A percentile compares a stretch with the other conserved stretches of the same genome.
Conservation (phyloP, 306 rosid genomes). For the Prunus salicina region DNA sequence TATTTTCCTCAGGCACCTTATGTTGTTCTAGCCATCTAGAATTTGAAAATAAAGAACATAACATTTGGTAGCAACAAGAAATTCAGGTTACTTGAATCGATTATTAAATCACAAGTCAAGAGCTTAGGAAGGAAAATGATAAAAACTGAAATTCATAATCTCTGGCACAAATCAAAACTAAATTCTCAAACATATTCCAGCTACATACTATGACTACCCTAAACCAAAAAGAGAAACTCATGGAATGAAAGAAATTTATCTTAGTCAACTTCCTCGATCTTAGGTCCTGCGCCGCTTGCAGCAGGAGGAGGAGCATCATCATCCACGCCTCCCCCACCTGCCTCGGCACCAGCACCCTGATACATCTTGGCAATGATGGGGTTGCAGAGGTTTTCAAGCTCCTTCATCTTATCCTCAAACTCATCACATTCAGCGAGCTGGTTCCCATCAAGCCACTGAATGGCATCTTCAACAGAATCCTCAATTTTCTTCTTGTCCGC, state of each 20-base stretch:
- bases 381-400: constrained; percentile 29
- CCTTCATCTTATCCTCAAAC: constrained; percentile 30
- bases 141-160: neutral
- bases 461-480: constrained; percentile 20
- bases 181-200: neutral
- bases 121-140: neutral
- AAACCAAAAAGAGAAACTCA: neutral
- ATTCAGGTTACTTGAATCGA: neutral
- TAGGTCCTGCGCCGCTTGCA: constrained; percentile 27
- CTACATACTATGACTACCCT: neutral
- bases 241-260: neutral
- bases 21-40: too few species aligned
- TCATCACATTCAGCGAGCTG: constrained; percentile 30
- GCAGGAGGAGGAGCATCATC: constrained; percentile 21
- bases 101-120: neutral
- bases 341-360: constrained; percentile 17
- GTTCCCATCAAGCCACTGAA: constrained; percentile 26
- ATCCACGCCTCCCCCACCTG: constrained; percentile 4
- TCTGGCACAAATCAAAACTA: neutral
- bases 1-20: too few species aligned
- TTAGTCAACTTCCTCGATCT: constrained; percentile 37
- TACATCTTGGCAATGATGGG: constrained; percentile 32
- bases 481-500: constrained; percentile 27
- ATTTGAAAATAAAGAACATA: too few species aligned
- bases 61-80: neutral